phyloP scores from a whole-genome alignment of 2,329 filamentous ascomycete genomes.

The Pseudogymnoascus sp. region DNA sequence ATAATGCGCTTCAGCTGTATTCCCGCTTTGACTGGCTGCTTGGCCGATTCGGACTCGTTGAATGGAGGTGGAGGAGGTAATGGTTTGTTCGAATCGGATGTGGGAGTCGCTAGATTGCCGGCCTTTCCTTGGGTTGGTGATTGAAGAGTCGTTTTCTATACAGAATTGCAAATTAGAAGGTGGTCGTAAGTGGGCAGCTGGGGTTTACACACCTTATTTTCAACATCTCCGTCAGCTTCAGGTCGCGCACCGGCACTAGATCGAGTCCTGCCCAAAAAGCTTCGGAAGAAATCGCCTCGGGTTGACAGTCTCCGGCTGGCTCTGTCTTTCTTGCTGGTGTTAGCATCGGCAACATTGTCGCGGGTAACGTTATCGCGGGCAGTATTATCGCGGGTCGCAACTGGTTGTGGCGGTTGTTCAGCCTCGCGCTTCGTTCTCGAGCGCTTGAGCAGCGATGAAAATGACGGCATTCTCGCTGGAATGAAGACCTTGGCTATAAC shows the following conservation, averaged over 20 bases:
- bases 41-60: conserved; percentile 33
- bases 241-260: neutral
- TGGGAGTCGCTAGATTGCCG: conserved; percentile 10
- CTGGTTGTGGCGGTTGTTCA: neutral
- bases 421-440: conserved; percentile 16
- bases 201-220: neutral
- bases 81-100: conserved; percentile 45
- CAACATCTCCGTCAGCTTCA: neutral
- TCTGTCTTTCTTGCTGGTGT: neutral
- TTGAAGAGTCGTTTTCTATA: neutral
- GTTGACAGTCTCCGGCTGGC: neutral
- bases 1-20: conserved; percentile 50
- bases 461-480: conserved; percentile 20
- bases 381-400: neutral
- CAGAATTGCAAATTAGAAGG: neutral
- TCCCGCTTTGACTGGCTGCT: conserved; percentile 22
- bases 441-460: conserved; percentile 22
- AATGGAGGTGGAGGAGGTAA: conserved; percentile 42
- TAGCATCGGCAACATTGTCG: neutral
- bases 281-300: conserved; percentile 1
- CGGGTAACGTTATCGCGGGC: neutral
- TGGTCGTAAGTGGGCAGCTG: neutral
- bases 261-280: neutral
- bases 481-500: conserved; percentile 5
- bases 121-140: neutral